Base-by-base conservation (phyloP, 176 grass and related monocot genomes). In the Ampelocalamus luodianensis region DNA sequence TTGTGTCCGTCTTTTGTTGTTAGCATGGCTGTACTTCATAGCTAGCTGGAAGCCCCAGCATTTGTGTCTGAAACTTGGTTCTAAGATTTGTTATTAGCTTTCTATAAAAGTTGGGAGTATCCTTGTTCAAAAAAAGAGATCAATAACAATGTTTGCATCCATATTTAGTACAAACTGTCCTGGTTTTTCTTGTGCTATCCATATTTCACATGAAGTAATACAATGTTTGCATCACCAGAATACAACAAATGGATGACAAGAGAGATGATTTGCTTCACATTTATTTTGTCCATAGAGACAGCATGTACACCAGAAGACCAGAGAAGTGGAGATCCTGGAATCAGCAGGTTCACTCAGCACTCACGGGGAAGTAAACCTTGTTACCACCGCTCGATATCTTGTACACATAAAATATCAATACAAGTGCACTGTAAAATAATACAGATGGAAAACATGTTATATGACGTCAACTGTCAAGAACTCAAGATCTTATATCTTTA, bases 321-420 rank as follows among this genome's bases (percentile, higher is more conserved):
- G 38, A 78, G 22, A 64, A 78, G 14, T 43, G 38, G 38, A 78
- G 22, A 64, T 43, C 22, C 56, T 3, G 29, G 53, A 27, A 45
- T 27, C 40, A 65, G 6, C 53, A 53, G 14, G 66, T 27, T 94
- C 87, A 92, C 36, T 85, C 79, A 1, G 71, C 49, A 50, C 71
- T 93, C 42, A 84, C 68, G 18, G 65, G 85, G 24, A 87, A 38
- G 61, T 87, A 83, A 42, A 89, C 75, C 70, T 88, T 82, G 77
- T 94, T 93, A 6, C 89, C 87, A 37, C 89, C 87, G 1, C 77
- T 88, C 68, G 85, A 81, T 54, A 95, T 86, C 89, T 93, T 97
- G 84, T 93, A 97, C n/a, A 93, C 49, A 73, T 95, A 97, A 65
- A 97, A 95, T 50, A 84, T 64, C n/a, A 84, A 86, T 74, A 95